Evolutionary conservation across 1,284 basidiomycete species (phyloP), one percentile per base, ranked within the genome.

Genomic region (Boletellus sp.): DNA sequence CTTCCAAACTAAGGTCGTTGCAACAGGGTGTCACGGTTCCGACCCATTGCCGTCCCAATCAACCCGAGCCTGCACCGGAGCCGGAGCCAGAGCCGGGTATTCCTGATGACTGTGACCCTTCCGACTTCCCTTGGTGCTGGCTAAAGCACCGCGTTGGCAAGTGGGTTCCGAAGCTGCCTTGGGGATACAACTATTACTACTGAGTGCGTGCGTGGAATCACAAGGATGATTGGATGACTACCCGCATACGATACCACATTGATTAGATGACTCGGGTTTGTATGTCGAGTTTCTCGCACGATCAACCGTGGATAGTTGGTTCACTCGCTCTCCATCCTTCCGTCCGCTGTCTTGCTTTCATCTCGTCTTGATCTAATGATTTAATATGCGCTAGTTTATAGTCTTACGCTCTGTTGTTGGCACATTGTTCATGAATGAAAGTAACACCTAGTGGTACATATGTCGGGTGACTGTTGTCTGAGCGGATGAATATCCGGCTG

Each of bases 1-100:
- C n/a, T 10, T 16, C 3, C 5, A 2, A 11, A 18, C 12, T 60
- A 5, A 59, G 30, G 1, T 22, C 4, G 12, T 0, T 2, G 30
- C 28, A 40, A 49, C 44, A 71, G 70, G 71, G 72, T 15, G 30
- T 48, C 50, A 47, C 49, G 18, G 62, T 65, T n/a, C 65, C 68
- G 8, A 47, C 57, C 11, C 50, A 57, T 12, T 74, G 71, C 46
- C 52, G 60, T n/a, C 46, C 64, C 0, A 53, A 47, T 24, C 30
- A 59, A n/a, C 50, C 63, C 1, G 44, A 52, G 3, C 64, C 62
- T 1, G 52, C 57, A 1, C 70, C 67, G 0, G 53, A 61, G 19
- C 68, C 69, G 0, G 36, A 53, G 19, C 70, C 67, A 1, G 44
- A 37, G 4, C 71, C 71, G 1, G 64, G 61, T 37, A 46, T 64